Base-by-base conservation (phyloP, 345 rosid genomes). In the Noccaea bulbosa region DNA sequence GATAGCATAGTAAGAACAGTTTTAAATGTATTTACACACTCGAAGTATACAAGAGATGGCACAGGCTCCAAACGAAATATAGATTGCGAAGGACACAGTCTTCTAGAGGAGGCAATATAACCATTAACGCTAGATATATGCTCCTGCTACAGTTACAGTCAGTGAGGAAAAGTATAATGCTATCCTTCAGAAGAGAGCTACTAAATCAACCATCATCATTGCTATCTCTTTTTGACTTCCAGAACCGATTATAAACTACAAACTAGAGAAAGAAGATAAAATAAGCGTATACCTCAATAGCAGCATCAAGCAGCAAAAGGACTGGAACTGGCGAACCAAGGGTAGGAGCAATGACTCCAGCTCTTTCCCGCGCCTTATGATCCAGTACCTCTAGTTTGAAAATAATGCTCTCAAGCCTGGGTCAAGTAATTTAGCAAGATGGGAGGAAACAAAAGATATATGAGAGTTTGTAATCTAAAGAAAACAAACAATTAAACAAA, bases 321-420 rank as follows among this genome's bases (percentile, higher is more conserved):
- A 88, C 88, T 40, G 89, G 95, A 79, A 93, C 84, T 37, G 91
- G 84, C 37, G 83, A 78, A 70, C 88, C 93, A 80, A 91, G 87
- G 39, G 96, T 83, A 39, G 93, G 85, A 47, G 87, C 58, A 77
- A 91, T 84, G 60, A 91, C 79, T 69, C 98, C 97, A 65, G 96
- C 96, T 85, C 96, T 85, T 82, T 93, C 97, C 62, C 96, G 83
- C 39, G 95, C 85, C 78, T 89, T 93, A 75, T 86, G 96, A 87
- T 91, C 98, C 81, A 91, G 79, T 20, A 91, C 97, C 82, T 93
- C 98, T 77, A 93, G 78, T 78, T 87, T 91, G 78, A 87, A 93
- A 56, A 93, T 64, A 75, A 93, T 81, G 54, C 47, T 48, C 83
- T 93, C 97, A 34, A 93, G 77, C 86, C 98, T 93, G 87, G 51